Evolutionary conservation across 306 rosid genomes (phyloP).

Genomic region (Trichosanthes truncata): DNA sequence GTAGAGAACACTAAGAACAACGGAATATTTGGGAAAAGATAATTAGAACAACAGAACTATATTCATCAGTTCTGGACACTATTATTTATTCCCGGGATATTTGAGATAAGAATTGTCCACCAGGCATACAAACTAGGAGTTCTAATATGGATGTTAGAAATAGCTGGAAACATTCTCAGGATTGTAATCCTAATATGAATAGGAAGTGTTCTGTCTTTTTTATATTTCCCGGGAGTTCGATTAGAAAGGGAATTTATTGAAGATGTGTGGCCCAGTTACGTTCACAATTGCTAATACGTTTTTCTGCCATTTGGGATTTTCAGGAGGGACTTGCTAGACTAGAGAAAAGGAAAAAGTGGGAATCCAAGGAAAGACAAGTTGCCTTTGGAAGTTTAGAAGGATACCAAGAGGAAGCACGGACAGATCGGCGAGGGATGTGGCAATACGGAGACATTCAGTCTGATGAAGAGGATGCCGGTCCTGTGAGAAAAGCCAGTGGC

Average conservation of each 20-base stretch:
- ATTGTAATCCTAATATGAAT: neutral
- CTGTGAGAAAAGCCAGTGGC: constrained; percentile 56
- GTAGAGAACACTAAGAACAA: neutral
- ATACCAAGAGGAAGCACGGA: constrained; percentile 72
- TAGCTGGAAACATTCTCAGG: neutral
- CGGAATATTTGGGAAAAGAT: neutral
- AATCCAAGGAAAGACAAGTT: constrained; percentile 47
- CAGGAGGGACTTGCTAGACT: constrained; percentile 89
- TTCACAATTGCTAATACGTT: neutral
- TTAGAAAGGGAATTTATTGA: neutral
- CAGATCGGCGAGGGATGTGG: constrained; percentile 73
- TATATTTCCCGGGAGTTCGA: neutral
- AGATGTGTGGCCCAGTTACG: neutral
- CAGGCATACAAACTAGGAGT: neutral
- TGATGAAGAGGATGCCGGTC: constrained; percentile 68
- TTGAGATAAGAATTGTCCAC: neutral
- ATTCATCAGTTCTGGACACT: neutral
- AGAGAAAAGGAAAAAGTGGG: constrained; percentile 77
- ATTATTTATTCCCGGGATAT: neutral
- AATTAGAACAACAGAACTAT: neutral
- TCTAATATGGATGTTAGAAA: neutral
- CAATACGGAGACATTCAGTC: constrained; percentile 85
- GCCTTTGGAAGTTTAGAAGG: constrained; percentile 68
- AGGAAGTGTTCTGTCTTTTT: neutral
- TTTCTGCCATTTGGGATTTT: constrained; percentile 15